Evolutionary conservation across 352 stramenopile species (phyloP).

Genomic region (Pythium dissotocum): DNA sequence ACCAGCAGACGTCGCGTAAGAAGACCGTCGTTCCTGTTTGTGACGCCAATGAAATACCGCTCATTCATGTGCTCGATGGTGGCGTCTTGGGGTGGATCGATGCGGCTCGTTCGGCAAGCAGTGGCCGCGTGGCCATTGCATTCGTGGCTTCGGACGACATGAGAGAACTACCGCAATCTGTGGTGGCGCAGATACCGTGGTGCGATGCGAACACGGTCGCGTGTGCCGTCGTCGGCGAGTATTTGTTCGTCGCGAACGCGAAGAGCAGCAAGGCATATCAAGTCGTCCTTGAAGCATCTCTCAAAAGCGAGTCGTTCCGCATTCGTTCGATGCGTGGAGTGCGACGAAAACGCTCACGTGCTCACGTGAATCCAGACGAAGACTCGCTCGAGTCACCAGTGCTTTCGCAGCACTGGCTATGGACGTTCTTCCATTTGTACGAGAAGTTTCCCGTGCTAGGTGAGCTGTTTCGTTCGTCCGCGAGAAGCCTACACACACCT

Average conservation of each 20-base stretch:
- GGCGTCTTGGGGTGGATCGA: constrained; percentile 19
- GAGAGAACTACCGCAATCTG: background rate
- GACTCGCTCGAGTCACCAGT: constrained; percentile 24
- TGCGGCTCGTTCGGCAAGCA: background rate
- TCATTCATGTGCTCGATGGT: constrained; percentile 33
- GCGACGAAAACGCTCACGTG: background rate
- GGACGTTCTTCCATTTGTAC: constrained; percentile 38
- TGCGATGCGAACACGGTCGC: background rate
- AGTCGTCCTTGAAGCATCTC: constrained; percentile 30
- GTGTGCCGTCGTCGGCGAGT: constrained; percentile 5
- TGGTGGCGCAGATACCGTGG: background rate
- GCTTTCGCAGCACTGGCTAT: constrained; percentile 35
- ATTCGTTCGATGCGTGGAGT: constrained; percentile 35
- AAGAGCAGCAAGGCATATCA: constrained; percentile 19
- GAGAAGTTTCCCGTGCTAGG: constrained; percentile 40
- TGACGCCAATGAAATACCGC: constrained; percentile 19
- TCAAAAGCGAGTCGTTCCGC: constrained; percentile 50
- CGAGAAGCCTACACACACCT: background rate
- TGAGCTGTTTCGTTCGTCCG: constrained; percentile 4
- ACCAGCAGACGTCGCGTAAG: constrained; percentile 45
- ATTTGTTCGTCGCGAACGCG: constrained; percentile 17
- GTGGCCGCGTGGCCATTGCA: background rate
- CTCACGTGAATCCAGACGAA: background rate
- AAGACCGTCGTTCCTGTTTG: background rate
- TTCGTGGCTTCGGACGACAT: constrained; percentile 4